These are phyloP conservation scores for Scleromitrula shiraiana DNA, from an alignment of 2,329 filamentous ascomycete genomes.

Conservation along the genomic window DNA sequence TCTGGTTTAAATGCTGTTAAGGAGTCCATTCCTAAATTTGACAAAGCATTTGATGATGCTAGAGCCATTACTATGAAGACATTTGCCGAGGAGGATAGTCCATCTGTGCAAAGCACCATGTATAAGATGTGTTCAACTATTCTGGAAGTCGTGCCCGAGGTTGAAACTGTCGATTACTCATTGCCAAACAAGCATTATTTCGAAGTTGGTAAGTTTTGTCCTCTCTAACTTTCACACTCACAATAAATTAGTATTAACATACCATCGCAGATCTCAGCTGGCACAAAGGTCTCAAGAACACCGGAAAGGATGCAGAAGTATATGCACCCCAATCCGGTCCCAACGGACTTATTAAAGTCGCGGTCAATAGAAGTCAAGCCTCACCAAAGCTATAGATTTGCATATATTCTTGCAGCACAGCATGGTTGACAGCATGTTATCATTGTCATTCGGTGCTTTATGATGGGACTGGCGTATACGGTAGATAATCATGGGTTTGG, in stretches of 20 bases:
- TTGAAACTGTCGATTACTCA: slow-evolving; percentile 69
- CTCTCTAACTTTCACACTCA: too few relatives aligned
- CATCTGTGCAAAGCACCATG: slow-evolving; percentile 95
- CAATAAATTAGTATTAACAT: slow-evolving; percentile 11
- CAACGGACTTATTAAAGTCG: slow-evolving; percentile 93
- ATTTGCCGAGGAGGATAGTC: slow-evolving; percentile 84
- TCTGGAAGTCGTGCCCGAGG: slow-evolving; percentile 62
- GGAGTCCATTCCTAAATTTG: slow-evolving; percentile 57
- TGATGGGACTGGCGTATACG: background rate
- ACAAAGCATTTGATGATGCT: slow-evolving; percentile 70
- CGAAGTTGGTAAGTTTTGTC: slow-evolving; percentile 64
- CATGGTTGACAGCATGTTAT: too few relatives aligned
- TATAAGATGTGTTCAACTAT: slow-evolving; percentile 96
- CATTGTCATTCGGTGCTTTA: background rate
- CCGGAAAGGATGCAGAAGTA: slow-evolving; percentile 89
- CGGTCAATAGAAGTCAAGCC: slow-evolving; percentile 52
- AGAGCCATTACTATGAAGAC: slow-evolving; percentile 79
- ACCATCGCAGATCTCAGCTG: slow-evolving; percentile 69
- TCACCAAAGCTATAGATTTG: slow-evolving; percentile 23
- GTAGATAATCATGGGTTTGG: background rate
- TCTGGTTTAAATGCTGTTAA: slow-evolving; percentile 58
- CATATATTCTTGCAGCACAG: too few relatives aligned
- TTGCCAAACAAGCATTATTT: slow-evolving; percentile 99
- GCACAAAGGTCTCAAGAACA: slow-evolving; percentile 94
- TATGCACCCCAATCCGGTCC: slow-evolving; percentile 89